Percentiles rank a stretch among this genome's conserved stretches.
Evolutionary conservation across 2,329 filamentous ascomycete species (phyloP).

Genomic region (Sporothrix variecibatus): DNA sequence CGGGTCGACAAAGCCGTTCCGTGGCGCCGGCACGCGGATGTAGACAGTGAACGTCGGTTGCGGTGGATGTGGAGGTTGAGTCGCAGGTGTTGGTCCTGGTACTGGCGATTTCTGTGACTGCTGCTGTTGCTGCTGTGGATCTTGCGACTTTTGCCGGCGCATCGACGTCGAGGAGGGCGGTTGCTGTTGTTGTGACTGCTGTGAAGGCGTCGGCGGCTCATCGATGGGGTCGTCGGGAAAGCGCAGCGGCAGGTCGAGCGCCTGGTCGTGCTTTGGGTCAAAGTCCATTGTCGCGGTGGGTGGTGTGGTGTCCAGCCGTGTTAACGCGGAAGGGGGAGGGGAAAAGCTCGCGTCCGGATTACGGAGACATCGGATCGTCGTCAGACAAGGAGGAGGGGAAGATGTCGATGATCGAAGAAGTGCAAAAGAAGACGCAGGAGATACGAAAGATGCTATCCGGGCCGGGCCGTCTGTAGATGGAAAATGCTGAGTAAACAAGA

Average conservation of each 20-base stretch:
- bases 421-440: no score
- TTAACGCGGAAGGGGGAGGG: neutral
- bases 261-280: conserved; percentile 28
- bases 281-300: conserved; percentile 24
- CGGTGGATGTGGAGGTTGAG: conserved; percentile 50
- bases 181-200: neutral
- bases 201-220: neutral
- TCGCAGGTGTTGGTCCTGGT: neutral
- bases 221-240: conserved; percentile 28
- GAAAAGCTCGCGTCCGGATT: neutral
- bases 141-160: conserved; percentile 11
- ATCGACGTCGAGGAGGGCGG: neutral
- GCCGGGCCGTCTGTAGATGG: no score
- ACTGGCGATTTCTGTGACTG: neutral
- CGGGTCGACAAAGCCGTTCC: conserved; percentile 87
- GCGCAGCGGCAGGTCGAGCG: conserved; percentile 29
- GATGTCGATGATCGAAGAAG: neutral
- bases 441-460: neutral
- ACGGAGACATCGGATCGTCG: conserved; percentile 10
- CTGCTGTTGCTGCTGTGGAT: conserved; percentile 8
- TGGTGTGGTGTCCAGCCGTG: neutral
- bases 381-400: neutral
- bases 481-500: neutral
- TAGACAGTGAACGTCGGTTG: conserved; percentile 66
- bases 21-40: conserved; percentile 83